Base-by-base conservation (phyloP, 768 basidiomycete species). In the Neoboletus magnificus region DNA sequence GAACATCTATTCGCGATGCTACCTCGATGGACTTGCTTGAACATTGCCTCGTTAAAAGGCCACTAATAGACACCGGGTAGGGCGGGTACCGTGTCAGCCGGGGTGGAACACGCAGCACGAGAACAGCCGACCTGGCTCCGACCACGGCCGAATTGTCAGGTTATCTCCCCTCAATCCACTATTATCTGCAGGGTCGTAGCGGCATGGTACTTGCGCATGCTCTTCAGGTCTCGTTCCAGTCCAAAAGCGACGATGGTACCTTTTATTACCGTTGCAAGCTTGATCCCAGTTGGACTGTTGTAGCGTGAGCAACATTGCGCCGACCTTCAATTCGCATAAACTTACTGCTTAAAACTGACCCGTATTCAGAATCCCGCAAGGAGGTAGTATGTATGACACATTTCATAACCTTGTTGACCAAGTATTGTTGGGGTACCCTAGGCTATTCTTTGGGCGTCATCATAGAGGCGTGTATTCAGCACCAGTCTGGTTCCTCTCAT, bases 391-490 rank as follows among this genome's bases (percentile, higher is more conserved):
- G n/a, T n/a, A n/a, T n/a, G 55, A 61, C 7, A 33, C 27, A 18
- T 45, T 41, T 32, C 25, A 22, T 27, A 20, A 9, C 12, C 18
- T 10, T 48, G 11, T 44, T 54, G 40, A 45, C 12, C 39, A 18
- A 61, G 1, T 33, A 12, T 33, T 11, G 29, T 44, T 16, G 37
- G 15, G 50, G 41, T 12, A 2, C 23, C 20, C 10, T 52, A 88
- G 86, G 86, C 23, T 87, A 85, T 62, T 70, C 82, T 18, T 72
- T 87, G 16, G 82, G 79, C 1, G 67, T 82, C 41, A 68, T 83
- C 20, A 55, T 87, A 0, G 76, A 86, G 36, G 78, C 85, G 20
- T 82, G 80, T 54, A 73, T 82, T 9, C 72, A 76, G 48, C 68
- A 79, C 53, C 85, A 87, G 66, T 69, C 74, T 1, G 55, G 65